Conservation (phyloP, 495 filamentous ascomycete genomes). For the Aspergillus sparsus region DNA sequence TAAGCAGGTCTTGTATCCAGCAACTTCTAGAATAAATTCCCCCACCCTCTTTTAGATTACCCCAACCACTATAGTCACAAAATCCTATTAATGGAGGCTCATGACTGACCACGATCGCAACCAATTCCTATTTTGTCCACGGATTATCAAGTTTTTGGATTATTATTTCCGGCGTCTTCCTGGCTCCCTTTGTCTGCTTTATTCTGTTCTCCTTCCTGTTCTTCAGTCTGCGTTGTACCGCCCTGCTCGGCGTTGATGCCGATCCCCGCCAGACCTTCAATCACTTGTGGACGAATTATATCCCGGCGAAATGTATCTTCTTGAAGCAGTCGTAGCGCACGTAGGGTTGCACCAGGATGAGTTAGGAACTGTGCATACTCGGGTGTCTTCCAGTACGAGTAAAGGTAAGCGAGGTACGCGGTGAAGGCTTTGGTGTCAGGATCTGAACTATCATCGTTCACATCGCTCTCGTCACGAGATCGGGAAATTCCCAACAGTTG, state of each 20-base stretch:
- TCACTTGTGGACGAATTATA: constrained; percentile 73
- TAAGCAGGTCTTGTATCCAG: not conserved
- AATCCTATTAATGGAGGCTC: not conserved
- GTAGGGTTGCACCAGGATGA: constrained; percentile 81
- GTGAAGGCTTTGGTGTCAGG: constrained; percentile 66
- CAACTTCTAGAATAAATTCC: not conserved
- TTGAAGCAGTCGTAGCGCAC: constrained; percentile 78
- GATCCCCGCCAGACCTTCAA: constrained; percentile 60
- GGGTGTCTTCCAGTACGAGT: constrained; percentile 78
- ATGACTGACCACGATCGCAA: not conserved
- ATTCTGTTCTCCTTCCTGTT: constrained; percentile 34
- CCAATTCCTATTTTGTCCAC: not conserved
- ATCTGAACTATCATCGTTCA: constrained; percentile 48
- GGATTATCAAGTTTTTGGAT: constrained; percentile 30
- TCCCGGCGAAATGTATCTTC: constrained; percentile 80
- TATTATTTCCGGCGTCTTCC: constrained; percentile 13
- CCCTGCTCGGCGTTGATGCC: constrained; percentile 42
- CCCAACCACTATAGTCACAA: not conserved
- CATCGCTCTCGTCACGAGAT: constrained; percentile 37
- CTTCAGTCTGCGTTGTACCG: constrained; percentile 23
- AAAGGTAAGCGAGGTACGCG: constrained; percentile 78
- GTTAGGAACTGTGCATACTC: constrained; percentile 79
- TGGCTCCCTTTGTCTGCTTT: constrained; percentile 24
- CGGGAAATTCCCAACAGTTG: constrained; percentile 47
- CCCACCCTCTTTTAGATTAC: not conserved